A percentile compares a stretch with the other conserved stretches of the same genome.
Conservation (phyloP, 345 rosid genomes). For the Moricandia arvensis region DNA sequence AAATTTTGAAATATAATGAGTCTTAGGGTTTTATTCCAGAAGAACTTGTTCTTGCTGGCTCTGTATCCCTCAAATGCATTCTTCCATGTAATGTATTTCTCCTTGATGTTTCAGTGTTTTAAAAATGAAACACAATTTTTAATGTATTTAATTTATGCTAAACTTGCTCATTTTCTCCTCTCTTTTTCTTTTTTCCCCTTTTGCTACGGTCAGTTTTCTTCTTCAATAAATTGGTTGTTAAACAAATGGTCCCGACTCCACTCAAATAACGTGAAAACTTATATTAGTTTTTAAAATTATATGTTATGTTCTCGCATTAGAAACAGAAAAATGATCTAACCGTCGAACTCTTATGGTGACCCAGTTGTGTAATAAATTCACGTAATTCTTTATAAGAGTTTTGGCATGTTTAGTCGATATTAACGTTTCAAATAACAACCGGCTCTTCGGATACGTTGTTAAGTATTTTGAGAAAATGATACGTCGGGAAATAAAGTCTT, state of each 20-base stretch:
- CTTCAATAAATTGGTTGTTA: neutral
- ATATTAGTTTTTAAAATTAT: neutral
- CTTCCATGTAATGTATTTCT: no score
- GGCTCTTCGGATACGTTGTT: no score
- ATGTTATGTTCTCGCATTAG: neutral
- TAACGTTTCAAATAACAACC: neutral
- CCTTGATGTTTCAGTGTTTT: no score
- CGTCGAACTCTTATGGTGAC: neutral
- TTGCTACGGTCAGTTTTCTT: neutral
- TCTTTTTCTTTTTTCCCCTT: neutral
- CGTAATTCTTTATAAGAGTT: neutral
- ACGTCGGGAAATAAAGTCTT: no score
- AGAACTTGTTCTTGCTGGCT: no score
- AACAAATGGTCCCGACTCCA: neutral
- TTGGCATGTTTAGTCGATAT: neutral
- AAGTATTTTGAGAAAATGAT: no score
- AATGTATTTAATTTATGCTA: no score
- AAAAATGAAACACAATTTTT: no score
- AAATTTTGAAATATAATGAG: no score
- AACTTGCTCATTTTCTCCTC: no score
- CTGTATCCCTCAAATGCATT: no score
- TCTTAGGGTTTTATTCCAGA: no score
- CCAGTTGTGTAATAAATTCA: neutral
- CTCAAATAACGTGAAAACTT: neutral
- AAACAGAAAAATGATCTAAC: neutral